Base-by-base conservation (phyloP, 495 filamentous ascomycete species). In the Penicillium verhagenii region DNA sequence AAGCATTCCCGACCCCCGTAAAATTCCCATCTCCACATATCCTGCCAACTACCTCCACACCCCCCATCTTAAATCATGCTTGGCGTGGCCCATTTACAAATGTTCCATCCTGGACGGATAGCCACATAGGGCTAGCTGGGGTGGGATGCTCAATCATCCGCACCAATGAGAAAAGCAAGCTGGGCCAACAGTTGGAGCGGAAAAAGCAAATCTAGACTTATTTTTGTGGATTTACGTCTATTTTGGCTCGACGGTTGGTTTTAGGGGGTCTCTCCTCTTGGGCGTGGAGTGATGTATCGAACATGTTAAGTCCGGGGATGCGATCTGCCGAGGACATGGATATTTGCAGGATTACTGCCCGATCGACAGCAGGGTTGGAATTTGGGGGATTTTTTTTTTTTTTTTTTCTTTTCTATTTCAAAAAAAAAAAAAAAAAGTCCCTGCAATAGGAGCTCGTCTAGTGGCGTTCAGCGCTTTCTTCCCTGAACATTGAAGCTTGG, bases 61-160 rank as follows among this genome's bases (percentile, higher is more conserved):
- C 40, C 20, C 45, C n/a, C n/a, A n/a, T n/a, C n/a, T n/a, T n/a
- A n/a, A n/a, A 53, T 57, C 9, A 16, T 39, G 31, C 29, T 53
- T 59, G 49, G 55, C 42, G 38, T 42, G 42, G 65, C 4, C 53
- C 44, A 20, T 50, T 65, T 67, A 44, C 47, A 18, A 65, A 63
- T 65, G 61, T 57, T 53, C 65, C 52, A 65, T 60, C 59, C 52
- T 65, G 51, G 28, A 35, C 65, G 65, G 65, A 40, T 58, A 63
- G 46, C 52, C 37, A 53, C 65, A 60, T 57, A 50, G 61, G 59
- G 53, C 58, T 60, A 56, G 37, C 38, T 50, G 43, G 53, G 40
- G 52, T 56, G 50, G 39, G 26, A 53, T 46, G 52, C 50, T 53
- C 16, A 21, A 2, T 45, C 50, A 52, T 54, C 58, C 65, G 61